Conservation (phyloP, 495 filamentous ascomycete genomes). For the Aspergillus asperescens region DNA sequence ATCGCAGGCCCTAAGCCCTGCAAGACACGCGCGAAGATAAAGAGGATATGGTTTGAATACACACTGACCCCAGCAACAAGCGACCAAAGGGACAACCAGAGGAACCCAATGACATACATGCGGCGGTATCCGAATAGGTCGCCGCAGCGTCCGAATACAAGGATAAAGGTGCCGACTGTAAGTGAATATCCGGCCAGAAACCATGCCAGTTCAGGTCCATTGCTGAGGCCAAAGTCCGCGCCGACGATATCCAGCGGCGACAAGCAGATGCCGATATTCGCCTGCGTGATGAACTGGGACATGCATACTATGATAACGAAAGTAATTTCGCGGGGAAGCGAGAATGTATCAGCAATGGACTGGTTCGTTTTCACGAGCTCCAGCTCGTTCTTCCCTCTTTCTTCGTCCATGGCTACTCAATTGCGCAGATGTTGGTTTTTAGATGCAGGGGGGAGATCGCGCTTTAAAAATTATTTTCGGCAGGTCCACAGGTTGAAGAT, state of each 20-base stretch:
- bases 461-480: neutral
- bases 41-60: slow-evolving; percentile 47
- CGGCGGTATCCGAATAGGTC: slow-evolving; percentile 55
- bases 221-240: slow-evolving; percentile 36
- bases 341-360: slow-evolving; percentile 23
- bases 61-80: slow-evolving; percentile 48
- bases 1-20: slow-evolving; percentile 59
- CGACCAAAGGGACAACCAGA: slow-evolving; percentile 56
- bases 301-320: slow-evolving; percentile 30
- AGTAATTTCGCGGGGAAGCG: slow-evolving; percentile 20
- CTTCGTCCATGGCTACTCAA: slow-evolving; percentile 1
- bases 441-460: too few species aligned
- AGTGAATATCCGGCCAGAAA: slow-evolving; percentile 54
- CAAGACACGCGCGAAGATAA: slow-evolving; percentile 54
- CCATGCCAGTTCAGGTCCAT: slow-evolving; percentile 45
- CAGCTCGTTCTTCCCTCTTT: neutral
- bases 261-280: slow-evolving; percentile 29
- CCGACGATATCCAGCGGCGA: slow-evolving; percentile 43
- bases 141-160: slow-evolving; percentile 56
- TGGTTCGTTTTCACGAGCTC: neutral
- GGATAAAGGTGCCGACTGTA: slow-evolving; percentile 60
- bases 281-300: slow-evolving; percentile 35
- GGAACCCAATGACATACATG: slow-evolving; percentile 51
- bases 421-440: too few species aligned
- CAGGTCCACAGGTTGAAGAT: neutral